Conservation (phyloP, 352 stramenopile species). For the Phytophthora cajani region DNA sequence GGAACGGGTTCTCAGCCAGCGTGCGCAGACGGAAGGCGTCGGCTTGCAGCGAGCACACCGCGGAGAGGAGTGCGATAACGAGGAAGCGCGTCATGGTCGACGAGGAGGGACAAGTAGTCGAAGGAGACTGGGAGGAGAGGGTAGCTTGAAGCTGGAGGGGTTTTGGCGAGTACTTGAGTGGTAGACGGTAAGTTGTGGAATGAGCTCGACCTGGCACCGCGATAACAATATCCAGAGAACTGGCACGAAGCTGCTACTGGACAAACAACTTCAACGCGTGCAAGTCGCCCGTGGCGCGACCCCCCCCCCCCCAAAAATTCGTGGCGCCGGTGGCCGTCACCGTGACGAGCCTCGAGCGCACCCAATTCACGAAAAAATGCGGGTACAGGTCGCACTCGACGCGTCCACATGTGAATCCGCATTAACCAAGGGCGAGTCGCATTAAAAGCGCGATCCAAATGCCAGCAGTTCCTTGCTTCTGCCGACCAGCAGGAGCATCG, state of each 20-base stretch:
- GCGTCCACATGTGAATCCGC: neutral
- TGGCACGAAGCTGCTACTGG: conserved; percentile 9
- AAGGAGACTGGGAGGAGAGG: conserved; percentile 19
- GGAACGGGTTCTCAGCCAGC: conserved; percentile 26
- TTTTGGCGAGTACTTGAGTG: conserved; percentile 21
- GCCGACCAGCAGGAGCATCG: neutral
- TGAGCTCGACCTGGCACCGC: conserved; percentile 6
- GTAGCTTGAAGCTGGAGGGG: conserved; percentile 20
- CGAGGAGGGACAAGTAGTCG: conserved; percentile 15
- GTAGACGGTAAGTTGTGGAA: conserved; percentile 32
- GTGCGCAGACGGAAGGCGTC: conserved; percentile 24
- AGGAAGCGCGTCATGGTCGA: conserved; percentile 22
- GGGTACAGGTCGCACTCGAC: neutral
- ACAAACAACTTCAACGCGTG: conserved; percentile 19
- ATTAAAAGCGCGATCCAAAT: neutral
- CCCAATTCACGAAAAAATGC: conserved; percentile 22
- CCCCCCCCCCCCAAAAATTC: neutral
- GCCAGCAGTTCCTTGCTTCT: neutral
- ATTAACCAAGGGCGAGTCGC: neutral
- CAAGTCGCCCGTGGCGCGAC: conserved; percentile 4
- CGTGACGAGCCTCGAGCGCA: conserved; percentile 15
- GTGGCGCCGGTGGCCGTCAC: conserved; percentile 2
- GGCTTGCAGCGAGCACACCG: conserved; percentile 25
- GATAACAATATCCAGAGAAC: conserved; percentile 18
- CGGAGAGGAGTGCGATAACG: conserved; percentile 17